Evolutionary conservation across 164 flowering plant species (phyloP).

Genomic region (Tetracentron sinense): DNA sequence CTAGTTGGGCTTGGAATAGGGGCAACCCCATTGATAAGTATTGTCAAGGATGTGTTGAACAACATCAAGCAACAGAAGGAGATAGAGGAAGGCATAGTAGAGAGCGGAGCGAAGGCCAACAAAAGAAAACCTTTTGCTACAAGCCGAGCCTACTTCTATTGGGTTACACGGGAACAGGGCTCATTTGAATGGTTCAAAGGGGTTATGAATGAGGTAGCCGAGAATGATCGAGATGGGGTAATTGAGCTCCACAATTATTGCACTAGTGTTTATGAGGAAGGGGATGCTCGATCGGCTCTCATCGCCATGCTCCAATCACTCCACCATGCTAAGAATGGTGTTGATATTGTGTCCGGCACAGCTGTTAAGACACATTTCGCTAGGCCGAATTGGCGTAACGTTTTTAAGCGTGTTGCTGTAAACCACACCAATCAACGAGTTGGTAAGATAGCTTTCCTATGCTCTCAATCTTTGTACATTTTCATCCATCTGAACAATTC

Average conservation of each 20-base stretch:
- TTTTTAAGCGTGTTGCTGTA: constrained; percentile 45
- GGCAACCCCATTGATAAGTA: constrained; percentile 54
- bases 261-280: constrained; percentile 73
- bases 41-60: constrained; percentile 46
- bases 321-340: constrained; percentile 58
- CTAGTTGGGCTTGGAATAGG: constrained; percentile 60
- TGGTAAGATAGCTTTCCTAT: constrained; percentile 30
- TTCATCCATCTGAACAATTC: no score
- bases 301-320: constrained; percentile 62
- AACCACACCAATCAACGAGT: constrained; percentile 39
- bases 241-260: constrained; percentile 70
- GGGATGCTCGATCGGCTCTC: constrained; percentile 66
- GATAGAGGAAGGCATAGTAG: constrained; percentile 20
- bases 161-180: constrained; percentile 71
- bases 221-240: constrained; percentile 33
- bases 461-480: no score
- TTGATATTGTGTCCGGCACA: constrained; percentile 61
- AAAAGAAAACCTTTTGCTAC: constrained; percentile 24
- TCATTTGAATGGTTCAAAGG: constrained; percentile 70
- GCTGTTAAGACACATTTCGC: constrained; percentile 57
- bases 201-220: constrained; percentile 60
- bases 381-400: constrained; percentile 56
- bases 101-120: constrained; percentile 6
- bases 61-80: constrained; percentile 37
- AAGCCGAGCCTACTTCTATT: constrained; percentile 57